phyloP scores from a whole-genome alignment of 345 rosid species.

The Raphanus raphanistrum region DNA sequence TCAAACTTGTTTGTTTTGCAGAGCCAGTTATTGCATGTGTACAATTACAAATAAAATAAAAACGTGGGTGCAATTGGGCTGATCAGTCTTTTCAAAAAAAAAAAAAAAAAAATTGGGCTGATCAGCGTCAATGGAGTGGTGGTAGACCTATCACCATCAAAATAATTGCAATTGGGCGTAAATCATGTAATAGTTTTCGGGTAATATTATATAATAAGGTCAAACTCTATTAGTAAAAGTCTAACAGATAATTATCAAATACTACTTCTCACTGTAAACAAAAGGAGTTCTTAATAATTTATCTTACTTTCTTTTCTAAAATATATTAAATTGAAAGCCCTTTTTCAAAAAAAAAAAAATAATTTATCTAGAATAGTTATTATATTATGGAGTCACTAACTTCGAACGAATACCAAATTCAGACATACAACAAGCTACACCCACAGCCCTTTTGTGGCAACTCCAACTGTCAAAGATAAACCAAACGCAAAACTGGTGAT shows the following conservation, averaged over 20 bases:
- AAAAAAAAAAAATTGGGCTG: slow-evolving; percentile 7
- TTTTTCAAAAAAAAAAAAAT: no score
- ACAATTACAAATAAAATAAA: background rate
- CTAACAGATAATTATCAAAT: no score
- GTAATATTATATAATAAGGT: background rate
- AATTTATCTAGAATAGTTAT: background rate
- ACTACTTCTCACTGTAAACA: no score
- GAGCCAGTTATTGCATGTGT: background rate
- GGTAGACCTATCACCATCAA: slow-evolving; percentile 32
- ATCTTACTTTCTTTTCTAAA: no score
- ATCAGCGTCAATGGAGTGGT: slow-evolving; percentile 24
- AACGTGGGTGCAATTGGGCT: background rate
- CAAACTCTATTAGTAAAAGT: no score
- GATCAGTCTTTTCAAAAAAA: no score
- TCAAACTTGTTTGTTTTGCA: background rate
- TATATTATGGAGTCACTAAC: background rate
- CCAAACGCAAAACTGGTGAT: slow-evolving; percentile 11
- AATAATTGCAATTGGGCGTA: slow-evolving; percentile 29
- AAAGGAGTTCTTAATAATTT: background rate
- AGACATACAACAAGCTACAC: background rate
- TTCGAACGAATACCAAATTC: background rate
- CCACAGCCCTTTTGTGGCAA: background rate
- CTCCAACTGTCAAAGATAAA: slow-evolving; percentile 11
- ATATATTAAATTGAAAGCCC: no score
- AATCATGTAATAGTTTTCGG: slow-evolving; percentile 6